phyloP scores from a whole-genome alignment of 768 basidiomycete species.

The Lactarius evosmus region DNA sequence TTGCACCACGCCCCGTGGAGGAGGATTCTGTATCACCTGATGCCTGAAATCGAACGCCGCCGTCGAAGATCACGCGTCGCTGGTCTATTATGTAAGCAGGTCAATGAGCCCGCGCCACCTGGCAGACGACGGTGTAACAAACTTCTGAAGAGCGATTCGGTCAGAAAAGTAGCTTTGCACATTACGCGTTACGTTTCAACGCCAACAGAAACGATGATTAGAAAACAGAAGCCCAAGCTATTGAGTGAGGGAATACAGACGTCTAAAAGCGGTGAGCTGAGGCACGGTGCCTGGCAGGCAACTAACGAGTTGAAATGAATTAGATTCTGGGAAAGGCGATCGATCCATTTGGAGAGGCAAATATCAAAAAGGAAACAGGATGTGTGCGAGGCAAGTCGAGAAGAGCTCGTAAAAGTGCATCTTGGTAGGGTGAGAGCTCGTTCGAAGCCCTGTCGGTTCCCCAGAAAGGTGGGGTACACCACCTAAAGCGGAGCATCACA shows the following conservation, averaged over 20 bases:
- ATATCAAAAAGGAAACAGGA: background rate
- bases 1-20: background rate
- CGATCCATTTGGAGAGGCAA: background rate
- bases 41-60: background rate
- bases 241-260: background rate
- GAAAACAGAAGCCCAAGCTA: background rate
- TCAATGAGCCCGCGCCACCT: background rate
- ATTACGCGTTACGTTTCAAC: too few relatives aligned
- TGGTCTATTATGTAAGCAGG: background rate
- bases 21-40: too few relatives aligned
- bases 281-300: background rate
- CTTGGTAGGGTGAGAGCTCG: background rate
- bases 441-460: background rate
- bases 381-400: constrained; percentile 5
- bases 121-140: background rate
- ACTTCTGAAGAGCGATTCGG: background rate
- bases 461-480: background rate
- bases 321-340: background rate
- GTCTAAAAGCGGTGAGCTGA: background rate
- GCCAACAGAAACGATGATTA: background rate
- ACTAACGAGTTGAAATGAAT: background rate
- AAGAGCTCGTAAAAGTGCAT: constrained; percentile 1
- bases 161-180: background rate
- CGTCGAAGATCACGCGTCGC: background rate
- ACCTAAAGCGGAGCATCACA: background rate